A percentile compares a stretch with the other conserved stretches of the same genome.
These are phyloP conservation scores for Eimeria tenella DNA, from an alignment of 169 alveolate genomes.

Conservation along the genomic window DNA sequence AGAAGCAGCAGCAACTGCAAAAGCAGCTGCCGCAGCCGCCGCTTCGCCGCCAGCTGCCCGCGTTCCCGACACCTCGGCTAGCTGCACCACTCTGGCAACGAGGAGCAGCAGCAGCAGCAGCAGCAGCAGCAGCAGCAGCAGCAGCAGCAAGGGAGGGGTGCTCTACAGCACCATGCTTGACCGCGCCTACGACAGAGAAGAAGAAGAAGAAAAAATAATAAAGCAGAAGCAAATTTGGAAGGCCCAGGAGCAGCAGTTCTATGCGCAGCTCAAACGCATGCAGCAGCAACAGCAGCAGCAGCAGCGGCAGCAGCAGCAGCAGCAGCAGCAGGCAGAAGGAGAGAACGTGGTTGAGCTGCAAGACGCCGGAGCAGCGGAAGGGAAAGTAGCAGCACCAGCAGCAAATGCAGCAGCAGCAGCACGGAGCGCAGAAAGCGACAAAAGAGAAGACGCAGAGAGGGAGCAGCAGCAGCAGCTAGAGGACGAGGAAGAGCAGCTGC, in stretches of 20 bases:
- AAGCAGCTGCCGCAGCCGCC: neutral
- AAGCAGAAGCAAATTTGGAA: neutral
- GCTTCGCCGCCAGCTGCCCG: neutral
- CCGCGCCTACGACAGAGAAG: neutral
- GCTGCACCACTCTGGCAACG: neutral
- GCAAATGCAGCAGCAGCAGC: conserved; percentile 13
- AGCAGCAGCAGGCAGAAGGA: conserved; percentile 1
- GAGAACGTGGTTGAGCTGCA: too few relatives aligned
- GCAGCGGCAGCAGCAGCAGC: conserved; percentile 28
- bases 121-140: neutral
- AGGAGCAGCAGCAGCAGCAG: neutral
- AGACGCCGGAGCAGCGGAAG: neutral
- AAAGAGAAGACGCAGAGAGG: neutral
- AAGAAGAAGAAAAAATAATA: neutral
- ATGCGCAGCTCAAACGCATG: conserved; percentile 6
- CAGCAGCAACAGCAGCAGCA: conserved; percentile 27
- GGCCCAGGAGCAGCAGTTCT: neutral
- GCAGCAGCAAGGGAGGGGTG: neutral
- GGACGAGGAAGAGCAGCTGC: neutral
- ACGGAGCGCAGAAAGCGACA: neutral
- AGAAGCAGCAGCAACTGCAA: neutral
- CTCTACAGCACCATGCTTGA: neutral
- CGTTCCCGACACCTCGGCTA: too few relatives aligned
- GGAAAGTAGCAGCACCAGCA: neutral
- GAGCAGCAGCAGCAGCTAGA: neutral